phyloP scores from a whole-genome alignment of 306 rosid genomes.

The Dryas alaskensis region DNA sequence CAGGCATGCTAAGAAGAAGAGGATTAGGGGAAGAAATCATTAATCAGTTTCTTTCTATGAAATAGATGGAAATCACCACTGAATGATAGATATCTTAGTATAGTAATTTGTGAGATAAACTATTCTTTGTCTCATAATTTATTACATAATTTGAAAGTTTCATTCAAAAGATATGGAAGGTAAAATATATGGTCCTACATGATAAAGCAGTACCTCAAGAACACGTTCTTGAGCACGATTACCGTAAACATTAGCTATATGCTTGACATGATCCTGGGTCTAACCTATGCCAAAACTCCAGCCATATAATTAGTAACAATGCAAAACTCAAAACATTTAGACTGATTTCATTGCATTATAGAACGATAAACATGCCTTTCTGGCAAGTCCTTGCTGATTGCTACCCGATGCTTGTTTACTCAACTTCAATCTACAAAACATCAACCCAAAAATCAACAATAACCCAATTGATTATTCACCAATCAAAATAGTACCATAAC shows the following conservation, averaged over 20 bases:
- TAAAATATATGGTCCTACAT: not conserved
- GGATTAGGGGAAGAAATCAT: not conserved
- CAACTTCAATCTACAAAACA: conserved; percentile 47
- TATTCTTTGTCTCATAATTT: not conserved
- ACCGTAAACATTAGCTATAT: conserved; percentile 40
- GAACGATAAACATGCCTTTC: conserved; percentile 45
- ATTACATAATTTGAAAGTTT: not conserved
- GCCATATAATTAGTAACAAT: conserved; percentile 23
- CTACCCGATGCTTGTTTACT: conserved; percentile 45
- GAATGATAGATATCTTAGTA: not conserved
- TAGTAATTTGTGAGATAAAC: not conserved
- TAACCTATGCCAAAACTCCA: conserved; percentile 60
- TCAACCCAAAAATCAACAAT: not conserved
- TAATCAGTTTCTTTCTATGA: not conserved
- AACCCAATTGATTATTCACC: not conserved
- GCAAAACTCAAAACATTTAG: conserved; percentile 19
- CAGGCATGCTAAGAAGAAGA: not conserved
- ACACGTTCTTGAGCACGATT: conserved; percentile 49
- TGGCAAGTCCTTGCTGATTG: conserved; percentile 31
- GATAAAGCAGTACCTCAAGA: conserved; percentile 55
- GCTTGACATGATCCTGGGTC: conserved; percentile 47
- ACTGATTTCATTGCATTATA: conserved; percentile 3
- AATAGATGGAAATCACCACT: not conserved
- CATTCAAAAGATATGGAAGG: not conserved
- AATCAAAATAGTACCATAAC: not conserved